Evolutionary conservation across 768 basidiomycete species (phyloP).

Genomic region (Tubosaeta brunneosetosa): DNA sequence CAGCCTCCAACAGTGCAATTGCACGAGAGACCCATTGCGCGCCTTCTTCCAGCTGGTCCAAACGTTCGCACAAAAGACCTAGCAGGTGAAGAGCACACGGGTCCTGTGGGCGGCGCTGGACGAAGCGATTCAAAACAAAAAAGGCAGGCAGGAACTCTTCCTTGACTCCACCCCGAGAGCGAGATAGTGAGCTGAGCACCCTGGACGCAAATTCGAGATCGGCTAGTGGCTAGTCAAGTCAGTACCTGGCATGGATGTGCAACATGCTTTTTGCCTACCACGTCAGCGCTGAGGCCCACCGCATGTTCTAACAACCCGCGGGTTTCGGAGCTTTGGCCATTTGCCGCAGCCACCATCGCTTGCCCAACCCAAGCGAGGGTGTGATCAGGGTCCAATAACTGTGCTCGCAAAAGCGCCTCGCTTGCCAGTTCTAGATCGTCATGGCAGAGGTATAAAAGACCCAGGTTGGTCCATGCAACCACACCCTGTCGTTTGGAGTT

Average conservation of each 20-base stretch:
- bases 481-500: constrained; percentile 48
- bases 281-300: constrained; percentile 49
- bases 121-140: constrained; percentile 76
- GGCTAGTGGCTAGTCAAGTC: constrained; percentile 59
- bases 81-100: constrained; percentile 77
- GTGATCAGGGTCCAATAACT: constrained; percentile 89
- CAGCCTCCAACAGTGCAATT: constrained; percentile 71
- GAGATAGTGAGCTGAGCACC: constrained; percentile 43
- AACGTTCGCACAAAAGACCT: constrained; percentile 78
- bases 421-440: constrained; percentile 79
- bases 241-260: background rate
- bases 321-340: constrained; percentile 58
- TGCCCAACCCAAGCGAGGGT: constrained; percentile 89
- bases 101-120: constrained; percentile 61
- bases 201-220: constrained; percentile 72
- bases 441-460: constrained; percentile 78
- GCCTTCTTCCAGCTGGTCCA: constrained; percentile 67
- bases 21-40: constrained; percentile 53
- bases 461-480: constrained; percentile 80
- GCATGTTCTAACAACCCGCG: constrained; percentile 71
- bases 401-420: constrained; percentile 81
- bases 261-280: constrained; percentile 41
- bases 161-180: constrained; percentile 18
- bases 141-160: constrained; percentile 70
- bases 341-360: constrained; percentile 59